Percentiles rank a stretch among this genome's conserved stretches.
Evolutionary conservation across 768 basidiomycete species (phyloP).

Genomic region (Cystobasidium ongulense): DNA sequence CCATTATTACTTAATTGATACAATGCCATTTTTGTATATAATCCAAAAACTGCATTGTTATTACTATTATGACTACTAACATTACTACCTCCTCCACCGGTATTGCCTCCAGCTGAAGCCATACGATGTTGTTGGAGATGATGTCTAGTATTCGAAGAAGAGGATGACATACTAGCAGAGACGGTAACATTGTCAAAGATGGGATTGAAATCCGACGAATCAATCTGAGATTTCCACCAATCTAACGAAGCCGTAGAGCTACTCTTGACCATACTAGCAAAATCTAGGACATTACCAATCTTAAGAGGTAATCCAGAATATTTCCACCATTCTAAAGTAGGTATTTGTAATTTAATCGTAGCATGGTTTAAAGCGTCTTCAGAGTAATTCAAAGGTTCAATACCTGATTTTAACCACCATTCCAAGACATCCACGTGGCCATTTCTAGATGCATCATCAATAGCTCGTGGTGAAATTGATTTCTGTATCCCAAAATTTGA

Average conservation of each 20-base stretch:
- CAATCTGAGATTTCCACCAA: slow-evolving; percentile 69
- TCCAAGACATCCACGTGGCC: slow-evolving; percentile 67
- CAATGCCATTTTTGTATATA: slow-evolving; percentile 64
- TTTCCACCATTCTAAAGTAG: slow-evolving; percentile 77
- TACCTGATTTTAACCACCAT: slow-evolving; percentile 61
- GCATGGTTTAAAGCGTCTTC: slow-evolving; percentile 72
- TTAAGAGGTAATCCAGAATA: slow-evolving; percentile 57
- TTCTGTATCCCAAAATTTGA: slow-evolving; percentile 53
- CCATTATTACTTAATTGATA: slow-evolving; percentile 72
- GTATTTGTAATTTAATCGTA: slow-evolving; percentile 66
- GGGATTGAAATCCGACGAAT: slow-evolving; percentile 37
- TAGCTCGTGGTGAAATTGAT: slow-evolving; percentile 49
- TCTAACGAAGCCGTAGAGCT: slow-evolving; percentile 67
- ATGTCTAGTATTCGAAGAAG: not conserved
- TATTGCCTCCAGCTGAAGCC: no score
- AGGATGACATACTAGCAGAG: not conserved
- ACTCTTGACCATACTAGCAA: slow-evolving; percentile 59
- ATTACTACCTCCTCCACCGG: not conserved
- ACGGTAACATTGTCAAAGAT: not conserved
- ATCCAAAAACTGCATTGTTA: slow-evolving; percentile 10
- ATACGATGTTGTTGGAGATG: no score
- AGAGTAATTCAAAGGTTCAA: slow-evolving; percentile 61
- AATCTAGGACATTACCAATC: slow-evolving; percentile 75
- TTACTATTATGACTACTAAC: not conserved
- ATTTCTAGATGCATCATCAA: slow-evolving; percentile 69